A percentile compares a stretch with the other conserved stretches of the same genome.
These are phyloP conservation scores for Pseudocercospora cruenta DNA, from an alignment of 2,329 filamentous ascomycete species.

Conservation along the genomic window DNA sequence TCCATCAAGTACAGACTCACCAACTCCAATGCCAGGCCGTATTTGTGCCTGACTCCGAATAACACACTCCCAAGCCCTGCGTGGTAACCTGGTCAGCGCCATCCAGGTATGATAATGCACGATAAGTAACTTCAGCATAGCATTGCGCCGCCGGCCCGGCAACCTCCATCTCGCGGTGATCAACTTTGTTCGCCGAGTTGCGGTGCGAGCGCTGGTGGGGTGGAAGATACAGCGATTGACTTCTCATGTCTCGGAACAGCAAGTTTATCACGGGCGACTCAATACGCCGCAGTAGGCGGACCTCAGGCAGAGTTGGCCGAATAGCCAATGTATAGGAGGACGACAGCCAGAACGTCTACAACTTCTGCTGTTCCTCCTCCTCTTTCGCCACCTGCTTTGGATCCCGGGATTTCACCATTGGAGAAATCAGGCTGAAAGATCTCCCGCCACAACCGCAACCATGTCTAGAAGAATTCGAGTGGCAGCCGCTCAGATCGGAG, in stretches of 20 bases:
- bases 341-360: not conserved
- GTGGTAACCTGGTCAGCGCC: not conserved
- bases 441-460: not conserved
- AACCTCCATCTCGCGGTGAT: conserved; percentile 1
- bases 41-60: conserved; percentile 1
- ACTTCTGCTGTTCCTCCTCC: not conserved
- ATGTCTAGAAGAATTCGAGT: conserved; percentile 49
- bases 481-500: conserved; percentile 58
- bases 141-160: conserved; percentile 4
- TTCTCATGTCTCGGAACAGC: not conserved
- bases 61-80: not conserved
- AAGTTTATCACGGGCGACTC: not conserved
- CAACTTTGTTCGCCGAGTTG: not conserved
- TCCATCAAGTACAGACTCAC: not conserved
- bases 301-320: conserved; percentile 1
- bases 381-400: not conserved
- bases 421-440: not conserved
- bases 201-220: not conserved
- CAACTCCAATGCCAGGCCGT: not conserved
- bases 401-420: not conserved
- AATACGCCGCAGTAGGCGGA: not conserved
- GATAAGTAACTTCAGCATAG: not conserved
- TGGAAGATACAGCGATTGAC: not conserved
- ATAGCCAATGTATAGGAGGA: not conserved
- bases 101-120: conserved; percentile 11